phyloP scores from a whole-genome alignment of 768 basidiomycete species.

The Leucocoprinus leucothites region DNA sequence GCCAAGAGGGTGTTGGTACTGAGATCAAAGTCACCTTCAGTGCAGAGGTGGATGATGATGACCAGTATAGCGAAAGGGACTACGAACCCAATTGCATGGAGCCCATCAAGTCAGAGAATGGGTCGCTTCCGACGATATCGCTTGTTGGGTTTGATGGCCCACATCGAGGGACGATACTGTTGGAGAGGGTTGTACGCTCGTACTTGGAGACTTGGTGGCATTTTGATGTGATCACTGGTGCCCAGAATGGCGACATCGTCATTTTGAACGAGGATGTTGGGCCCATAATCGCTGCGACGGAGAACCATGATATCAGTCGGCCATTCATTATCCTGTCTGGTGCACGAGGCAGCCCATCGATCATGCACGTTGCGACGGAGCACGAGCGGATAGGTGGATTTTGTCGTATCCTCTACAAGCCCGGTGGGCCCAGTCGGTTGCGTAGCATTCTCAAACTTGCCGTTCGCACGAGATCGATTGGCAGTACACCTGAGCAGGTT shows the following conservation, averaged over 20 bases:
- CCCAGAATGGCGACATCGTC: slow-evolving; percentile 64
- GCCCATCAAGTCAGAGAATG: slow-evolving; percentile 41
- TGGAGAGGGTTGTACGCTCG: slow-evolving; percentile 56
- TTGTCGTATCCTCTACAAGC: slow-evolving; percentile 88
- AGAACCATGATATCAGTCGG: slow-evolving; percentile 49
- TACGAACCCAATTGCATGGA: slow-evolving; percentile 36
- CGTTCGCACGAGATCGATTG: slow-evolving; percentile 53
- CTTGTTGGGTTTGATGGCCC: slow-evolving; percentile 68
- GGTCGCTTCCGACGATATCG: slow-evolving; percentile 50
- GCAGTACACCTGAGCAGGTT: slow-evolving; percentile 7
- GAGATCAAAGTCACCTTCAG: slow-evolving; percentile 86
- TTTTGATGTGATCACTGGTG: slow-evolving; percentile 42
- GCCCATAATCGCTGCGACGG: slow-evolving; percentile 54
- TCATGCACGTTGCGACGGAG: slow-evolving; percentile 62
- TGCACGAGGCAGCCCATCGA: slow-evolving; percentile 58
- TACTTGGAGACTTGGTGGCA: slow-evolving; percentile 80
- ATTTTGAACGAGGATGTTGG: slow-evolving; percentile 78
- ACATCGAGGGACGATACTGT: slow-evolving; percentile 65
- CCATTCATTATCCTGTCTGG: slow-evolving; percentile 79
- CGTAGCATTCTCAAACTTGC: slow-evolving; percentile 62
- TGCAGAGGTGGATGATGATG: slow-evolving; percentile 59
- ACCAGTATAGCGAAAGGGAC: slow-evolving; percentile 20
- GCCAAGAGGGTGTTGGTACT: slow-evolving; percentile 85
- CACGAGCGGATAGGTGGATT: slow-evolving; percentile 83
- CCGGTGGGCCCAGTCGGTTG: slow-evolving; percentile 78